Conservation (phyloP, 2,329 filamentous ascomycete species). For the Verticillium nubilum region DNA sequence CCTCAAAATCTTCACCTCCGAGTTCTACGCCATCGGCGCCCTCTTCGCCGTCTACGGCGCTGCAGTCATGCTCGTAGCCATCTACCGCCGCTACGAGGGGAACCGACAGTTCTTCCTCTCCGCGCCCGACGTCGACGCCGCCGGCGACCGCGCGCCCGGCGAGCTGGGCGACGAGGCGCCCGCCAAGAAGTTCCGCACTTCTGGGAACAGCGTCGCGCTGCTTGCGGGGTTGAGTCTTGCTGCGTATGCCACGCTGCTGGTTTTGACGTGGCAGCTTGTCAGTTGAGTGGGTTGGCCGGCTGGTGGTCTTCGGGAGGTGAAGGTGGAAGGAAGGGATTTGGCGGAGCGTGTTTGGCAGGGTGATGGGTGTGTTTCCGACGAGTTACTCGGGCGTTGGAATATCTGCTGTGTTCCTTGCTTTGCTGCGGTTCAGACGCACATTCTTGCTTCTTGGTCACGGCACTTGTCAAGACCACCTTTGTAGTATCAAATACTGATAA, state of each 20-base stretch:
- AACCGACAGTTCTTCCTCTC: constrained; percentile 80
- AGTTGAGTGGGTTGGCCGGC: background rate
- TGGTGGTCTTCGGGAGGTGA: background rate
- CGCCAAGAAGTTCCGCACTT: constrained; percentile 55
- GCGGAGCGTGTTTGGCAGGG: too few relatives aligned
- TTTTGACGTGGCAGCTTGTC: constrained; percentile 41
- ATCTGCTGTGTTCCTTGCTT: too few relatives aligned
- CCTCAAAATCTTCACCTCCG: constrained; percentile 91
- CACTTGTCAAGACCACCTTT: too few relatives aligned
- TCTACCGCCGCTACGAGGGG: constrained; percentile 84
- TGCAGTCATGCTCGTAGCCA: constrained; percentile 74
- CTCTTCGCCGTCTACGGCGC: constrained; percentile 89
- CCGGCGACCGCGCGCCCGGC: constrained; percentile 4
- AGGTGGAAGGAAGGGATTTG: too few relatives aligned
- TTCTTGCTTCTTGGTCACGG: too few relatives aligned
- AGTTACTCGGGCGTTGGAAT: too few relatives aligned
- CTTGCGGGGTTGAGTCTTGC: constrained; percentile 51
- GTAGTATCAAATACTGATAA: too few relatives aligned
- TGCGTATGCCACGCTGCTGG: constrained; percentile 52
- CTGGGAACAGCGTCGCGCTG: constrained; percentile 56
- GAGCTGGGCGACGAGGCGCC: constrained; percentile 29
- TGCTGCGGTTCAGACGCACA: too few relatives aligned
- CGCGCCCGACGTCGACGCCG: constrained; percentile 26
- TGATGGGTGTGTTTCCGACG: too few relatives aligned
- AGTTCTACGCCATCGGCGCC: constrained; percentile 97